Percentiles rank a stretch among this genome's conserved stretches.
Evolutionary conservation across 2,329 filamentous ascomycete genomes (phyloP).

Genomic region (Blastomyces gilchristii): DNA sequence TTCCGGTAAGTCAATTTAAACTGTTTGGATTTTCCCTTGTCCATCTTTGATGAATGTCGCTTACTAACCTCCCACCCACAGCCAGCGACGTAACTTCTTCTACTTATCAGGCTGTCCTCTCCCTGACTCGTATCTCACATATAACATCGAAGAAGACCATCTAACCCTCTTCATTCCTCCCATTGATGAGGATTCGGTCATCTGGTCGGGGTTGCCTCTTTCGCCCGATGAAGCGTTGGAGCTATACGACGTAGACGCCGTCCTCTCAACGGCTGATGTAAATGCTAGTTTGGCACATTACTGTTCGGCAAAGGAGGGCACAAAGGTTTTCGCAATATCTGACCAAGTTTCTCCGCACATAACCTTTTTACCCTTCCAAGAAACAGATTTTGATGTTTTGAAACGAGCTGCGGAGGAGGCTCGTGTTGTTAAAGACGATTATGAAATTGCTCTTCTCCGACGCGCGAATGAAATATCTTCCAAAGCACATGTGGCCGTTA

Average conservation of each 20-base stretch:
- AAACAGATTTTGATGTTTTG: slow-evolving; percentile 52
- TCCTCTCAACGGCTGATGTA: slow-evolving; percentile 61
- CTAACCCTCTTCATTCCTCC: slow-evolving; percentile 87
- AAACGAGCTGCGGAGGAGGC: slow-evolving; percentile 66
- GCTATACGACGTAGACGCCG: slow-evolving; percentile 72
- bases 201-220: slow-evolving; percentile 85
- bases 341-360: slow-evolving; percentile 64
- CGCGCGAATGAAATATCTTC: slow-evolving; percentile 73
- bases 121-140: slow-evolving; percentile 68
- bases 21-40: too few relatives aligned
- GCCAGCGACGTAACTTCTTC: slow-evolving; percentile 87
- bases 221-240: slow-evolving; percentile 62
- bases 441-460: slow-evolving; percentile 73
- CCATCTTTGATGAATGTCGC: not conserved
- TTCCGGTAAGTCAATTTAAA: slow-evolving; percentile 53
- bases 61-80: slow-evolving; percentile 26
- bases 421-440: slow-evolving; percentile 72
- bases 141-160: slow-evolving; percentile 63
- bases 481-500: slow-evolving; percentile 63
- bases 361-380: slow-evolving; percentile 59
- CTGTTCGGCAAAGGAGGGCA: slow-evolving; percentile 29
- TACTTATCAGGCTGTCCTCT: slow-evolving; percentile 82
- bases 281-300: slow-evolving; percentile 57
- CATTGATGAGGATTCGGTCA: slow-evolving; percentile 73
- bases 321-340: slow-evolving; percentile 63